Evolutionary conservation across 2,329 filamentous ascomycete species (phyloP), one percentile per base, ranked within the genome.

Genomic region (Fusarium zealandicum): DNA sequence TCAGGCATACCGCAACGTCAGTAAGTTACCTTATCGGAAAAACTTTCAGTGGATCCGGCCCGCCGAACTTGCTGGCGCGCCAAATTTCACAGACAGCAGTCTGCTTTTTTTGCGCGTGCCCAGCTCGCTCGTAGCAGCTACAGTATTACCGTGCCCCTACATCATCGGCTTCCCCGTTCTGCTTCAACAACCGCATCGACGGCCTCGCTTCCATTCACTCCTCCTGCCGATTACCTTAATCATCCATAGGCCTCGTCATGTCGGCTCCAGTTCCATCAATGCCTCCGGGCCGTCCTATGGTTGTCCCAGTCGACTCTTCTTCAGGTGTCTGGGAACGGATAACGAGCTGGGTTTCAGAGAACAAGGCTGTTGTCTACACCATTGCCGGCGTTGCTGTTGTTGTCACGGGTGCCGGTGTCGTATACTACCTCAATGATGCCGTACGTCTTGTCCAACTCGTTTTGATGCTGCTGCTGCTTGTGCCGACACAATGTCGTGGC

Each of bases 301-400:
- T 77, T 52, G 71, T 85, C 46, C 77, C 79, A 35, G 73, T 85
- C 65, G 76, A 83, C 51, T 73, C 79, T 63, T 83, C 88, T 57
- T 84, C 88, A 54, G 89, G 90, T 39, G 78, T 95, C 50, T 96
- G 92, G 92, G 91, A 96, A 75, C 89, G 93, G 69, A 80, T 97
- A 76, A 89, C 92, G 64, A 88, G 81, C 71, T 99, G 95, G 93
- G 92, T 90, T 12, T 90, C 92, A 3, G 93, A 98, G 74, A 93
- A 99, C 79, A 98, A 97, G 80, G 90, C 91, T 40, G 84, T 93
- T 48, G 93, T 96, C 60, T 99, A 97, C 77, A 97, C 95, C 65
- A 91, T 98, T 76, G 95, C 93, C 50, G 95, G 95, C 70, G 90
- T 96, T 55, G 93, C 93, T 47, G 84, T 96, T 40, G 92, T 97